Evolutionary conservation across 768 basidiomycete genomes (phyloP), one percentile per base, ranked within the genome.

Genomic region (Kwoniella sp.): DNA sequence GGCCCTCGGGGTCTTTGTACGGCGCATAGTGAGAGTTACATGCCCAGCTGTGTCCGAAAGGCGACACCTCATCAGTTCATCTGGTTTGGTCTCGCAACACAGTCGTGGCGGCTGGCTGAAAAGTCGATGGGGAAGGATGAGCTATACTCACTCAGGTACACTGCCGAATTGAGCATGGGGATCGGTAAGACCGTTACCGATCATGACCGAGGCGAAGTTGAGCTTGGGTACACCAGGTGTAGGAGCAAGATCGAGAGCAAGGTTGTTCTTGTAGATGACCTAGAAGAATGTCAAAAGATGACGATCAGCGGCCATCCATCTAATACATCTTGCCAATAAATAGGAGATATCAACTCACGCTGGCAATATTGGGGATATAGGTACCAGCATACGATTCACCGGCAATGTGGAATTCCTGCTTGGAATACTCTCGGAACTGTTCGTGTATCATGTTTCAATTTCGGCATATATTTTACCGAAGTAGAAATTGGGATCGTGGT

Each of bases 311-410:
- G 5, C 7, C 33, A 5, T 5, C 33, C 33, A 13, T 33, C 33
- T 33, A 33, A 13, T 33, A 13, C 33, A 33, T 33, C 33, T 6
- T 6, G 26, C 21, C 29, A 49, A 50, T 46, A 58, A 5, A 13
- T 6, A 15, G 13, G 46, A 15, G 47, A 48, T 2, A 7, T 22
- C n/a, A 37, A 53, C 68, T 69, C 29, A 74, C 84, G 62, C 83
- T 88, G 22, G 90, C 93, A 65, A 95, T 89, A 80, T 92, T 87
- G 19, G 93, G 93, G 1, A 87, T 88, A 68, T 91, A 94, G 0
- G 85, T 87, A 1, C 90, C 90, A n/a, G 85, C 85, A 63, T 82
- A 82, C 0, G 78, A 80, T 68, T 83, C 82, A 44, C 80, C 81
- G 9, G 80, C 73, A 55, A 83, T 74, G 63, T 80, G 79, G 76